Conservation (phyloP, 805 yeast genomes). For the Saturnispora diversa region DNA sequence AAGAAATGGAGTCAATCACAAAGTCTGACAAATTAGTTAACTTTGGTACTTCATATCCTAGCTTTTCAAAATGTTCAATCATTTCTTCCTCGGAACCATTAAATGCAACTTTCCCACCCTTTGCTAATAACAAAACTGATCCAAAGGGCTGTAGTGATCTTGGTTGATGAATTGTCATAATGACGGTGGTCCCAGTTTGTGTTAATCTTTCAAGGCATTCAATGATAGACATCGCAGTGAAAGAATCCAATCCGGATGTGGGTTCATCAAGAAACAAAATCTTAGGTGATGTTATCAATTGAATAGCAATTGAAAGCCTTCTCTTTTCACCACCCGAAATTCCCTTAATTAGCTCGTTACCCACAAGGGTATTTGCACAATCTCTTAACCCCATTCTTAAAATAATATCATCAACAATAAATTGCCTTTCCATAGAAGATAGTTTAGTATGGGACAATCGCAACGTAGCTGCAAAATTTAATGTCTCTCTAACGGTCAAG, state of each 20-base stretch:
- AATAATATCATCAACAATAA: slow-evolving; percentile 49
- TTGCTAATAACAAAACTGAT: slow-evolving; percentile 60
- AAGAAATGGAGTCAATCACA: slow-evolving; percentile 61
- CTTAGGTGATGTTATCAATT: slow-evolving; percentile 63
- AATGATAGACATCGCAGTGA: slow-evolving; percentile 64
- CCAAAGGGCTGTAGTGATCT: slow-evolving; percentile 61
- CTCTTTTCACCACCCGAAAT: slow-evolving; percentile 77
- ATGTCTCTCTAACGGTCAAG: slow-evolving; percentile 71
- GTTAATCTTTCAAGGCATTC: slow-evolving; percentile 52
- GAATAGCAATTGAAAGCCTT: slow-evolving; percentile 75
- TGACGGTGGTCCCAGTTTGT: slow-evolving; percentile 51
- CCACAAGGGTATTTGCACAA: slow-evolving; percentile 66
- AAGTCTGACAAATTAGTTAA: slow-evolving; percentile 67
- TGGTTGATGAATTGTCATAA: slow-evolving; percentile 81
- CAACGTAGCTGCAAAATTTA: slow-evolving; percentile 61
- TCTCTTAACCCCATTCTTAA: slow-evolving; percentile 60
- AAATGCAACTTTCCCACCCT: slow-evolving; percentile 64
- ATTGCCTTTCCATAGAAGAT: slow-evolving; percentile 34
- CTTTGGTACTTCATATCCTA: slow-evolving; percentile 52
- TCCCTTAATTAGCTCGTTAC: slow-evolving; percentile 53
- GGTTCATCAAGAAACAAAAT: slow-evolving; percentile 78
- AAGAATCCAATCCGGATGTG: slow-evolving; percentile 79
- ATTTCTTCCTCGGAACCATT: slow-evolving; percentile 48
- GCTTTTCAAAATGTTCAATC: slow-evolving; percentile 36
- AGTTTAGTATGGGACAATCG: slow-evolving; percentile 42